Conservation (phyloP, 495 filamentous ascomycete species). For the Penicillium flavigenum region DNA sequence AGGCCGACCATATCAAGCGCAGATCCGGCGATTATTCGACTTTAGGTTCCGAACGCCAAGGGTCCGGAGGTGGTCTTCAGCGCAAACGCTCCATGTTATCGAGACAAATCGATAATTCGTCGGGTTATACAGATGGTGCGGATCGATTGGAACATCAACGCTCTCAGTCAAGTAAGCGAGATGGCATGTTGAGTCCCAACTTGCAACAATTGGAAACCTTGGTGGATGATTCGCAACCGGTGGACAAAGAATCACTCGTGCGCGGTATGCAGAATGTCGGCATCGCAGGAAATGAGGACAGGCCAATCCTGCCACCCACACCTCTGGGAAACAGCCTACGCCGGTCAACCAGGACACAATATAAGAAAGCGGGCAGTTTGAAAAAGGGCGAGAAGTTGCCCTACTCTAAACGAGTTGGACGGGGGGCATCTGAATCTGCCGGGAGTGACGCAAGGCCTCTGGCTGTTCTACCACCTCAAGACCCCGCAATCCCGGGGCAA, state of each 20-base stretch:
- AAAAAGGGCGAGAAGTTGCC: slow-evolving; percentile 73
- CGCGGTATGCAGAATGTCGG: slow-evolving; percentile 47
- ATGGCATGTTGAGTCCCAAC: slow-evolving; percentile 56
- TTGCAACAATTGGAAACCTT: slow-evolving; percentile 71
- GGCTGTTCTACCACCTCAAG: slow-evolving; percentile 35
- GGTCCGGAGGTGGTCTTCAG: slow-evolving; percentile 62
- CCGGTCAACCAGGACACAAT: slow-evolving; percentile 88
- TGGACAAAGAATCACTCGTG: slow-evolving; percentile 39
- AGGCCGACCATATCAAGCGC: slow-evolving; percentile 82
- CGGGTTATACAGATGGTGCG: slow-evolving; percentile 82
- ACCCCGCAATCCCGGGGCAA: slow-evolving; percentile 56
- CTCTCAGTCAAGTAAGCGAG: slow-evolving; percentile 55
- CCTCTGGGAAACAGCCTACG: slow-evolving; percentile 76
- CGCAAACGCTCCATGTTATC: slow-evolving; percentile 97
- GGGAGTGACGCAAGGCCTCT: slow-evolving; percentile 47
- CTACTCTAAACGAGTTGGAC: slow-evolving; percentile 71
- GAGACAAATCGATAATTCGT: slow-evolving; percentile 76
- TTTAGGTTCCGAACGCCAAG: slow-evolving; percentile 60
- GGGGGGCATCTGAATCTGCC: slow-evolving; percentile 55
- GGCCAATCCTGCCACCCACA: slow-evolving; percentile 76
- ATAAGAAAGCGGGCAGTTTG: slow-evolving; percentile 76
- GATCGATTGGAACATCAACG: slow-evolving; percentile 77
- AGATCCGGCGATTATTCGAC: slow-evolving; percentile 69
- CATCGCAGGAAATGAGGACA: slow-evolving; percentile 65
- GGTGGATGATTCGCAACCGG: slow-evolving; percentile 74